Conservation (phyloP, 345 rosid species). For the Aquilaria sinensis region DNA sequence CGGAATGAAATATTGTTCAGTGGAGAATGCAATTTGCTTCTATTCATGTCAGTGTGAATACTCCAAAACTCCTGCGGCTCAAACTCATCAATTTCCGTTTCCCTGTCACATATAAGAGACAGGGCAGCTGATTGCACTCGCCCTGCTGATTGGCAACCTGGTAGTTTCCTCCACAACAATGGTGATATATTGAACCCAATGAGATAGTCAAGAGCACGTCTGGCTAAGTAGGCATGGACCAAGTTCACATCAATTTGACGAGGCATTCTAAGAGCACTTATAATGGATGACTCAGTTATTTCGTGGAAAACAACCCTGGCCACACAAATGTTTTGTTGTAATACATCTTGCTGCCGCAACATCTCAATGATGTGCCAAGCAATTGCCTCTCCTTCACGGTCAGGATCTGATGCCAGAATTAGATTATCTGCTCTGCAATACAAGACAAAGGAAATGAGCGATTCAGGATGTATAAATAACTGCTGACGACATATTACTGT, state of each 20-base stretch:
- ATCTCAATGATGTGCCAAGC: conserved; percentile 99
- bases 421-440: conserved; percentile 87
- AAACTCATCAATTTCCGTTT: conserved; percentile 85
- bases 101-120: conserved; percentile 88
- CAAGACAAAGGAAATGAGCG: conserved; percentile 19
- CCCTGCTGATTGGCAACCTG: conserved; percentile 98
- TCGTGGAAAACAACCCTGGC: conserved; percentile 95
- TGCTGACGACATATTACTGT: too few species aligned
- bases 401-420: conserved; percentile 98
- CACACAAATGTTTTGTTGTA: conserved; percentile 56
- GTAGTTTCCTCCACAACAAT: conserved; percentile 90
- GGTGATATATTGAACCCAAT: conserved; percentile 97
- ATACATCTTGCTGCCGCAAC: conserved; percentile 92
- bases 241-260: conserved; percentile 78
- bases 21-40: conserved; percentile 22
- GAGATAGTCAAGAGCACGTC: conserved; percentile 95
- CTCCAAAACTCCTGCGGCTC: conserved; percentile 87
- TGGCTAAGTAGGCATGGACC: conserved; percentile 93
- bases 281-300: conserved; percentile 89
- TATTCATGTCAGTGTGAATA: conserved; percentile 44
- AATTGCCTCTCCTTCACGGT: conserved; percentile 99
- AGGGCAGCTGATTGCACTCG: conserved; percentile 98
- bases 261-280: conserved; percentile 70
- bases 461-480: too few species aligned
- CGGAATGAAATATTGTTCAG: conserved; percentile 28